phyloP scores from a whole-genome alignment of 192 early-diverging fungal species.

The Globomyces pollinis-pini region DNA sequence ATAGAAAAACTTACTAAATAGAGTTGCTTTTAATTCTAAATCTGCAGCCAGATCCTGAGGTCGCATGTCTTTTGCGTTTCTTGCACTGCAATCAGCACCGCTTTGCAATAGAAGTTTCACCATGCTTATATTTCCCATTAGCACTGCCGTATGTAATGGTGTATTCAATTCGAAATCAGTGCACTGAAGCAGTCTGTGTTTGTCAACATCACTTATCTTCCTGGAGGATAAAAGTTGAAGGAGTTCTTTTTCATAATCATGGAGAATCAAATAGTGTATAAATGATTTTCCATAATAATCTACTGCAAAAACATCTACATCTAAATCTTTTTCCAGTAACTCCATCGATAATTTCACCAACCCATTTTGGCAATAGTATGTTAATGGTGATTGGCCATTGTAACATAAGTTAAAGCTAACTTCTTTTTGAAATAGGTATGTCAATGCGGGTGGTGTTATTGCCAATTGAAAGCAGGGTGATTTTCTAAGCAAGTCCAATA shows the following conservation, averaged over 20 bases:
- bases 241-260: background rate
- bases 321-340: background rate
- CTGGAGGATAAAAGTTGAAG: background rate
- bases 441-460: background rate
- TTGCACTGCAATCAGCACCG: constrained; percentile 7
- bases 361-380: constrained; percentile 1
- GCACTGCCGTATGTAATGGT: constrained; percentile 22
- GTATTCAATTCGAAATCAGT: constrained; percentile 13
- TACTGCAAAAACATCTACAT: background rate
- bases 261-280: background rate
- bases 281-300: constrained; percentile 1
- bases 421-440: background rate
- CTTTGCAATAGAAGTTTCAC: constrained; percentile 16
- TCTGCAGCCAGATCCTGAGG: constrained; percentile 20
- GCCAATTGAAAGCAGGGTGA: background rate
- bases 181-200: constrained; percentile 1
- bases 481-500: background rate
- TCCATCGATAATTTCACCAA: background rate
- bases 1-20: too few species aligned
- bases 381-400: background rate
- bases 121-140: constrained; percentile 12
- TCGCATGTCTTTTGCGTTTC: constrained; percentile 9
- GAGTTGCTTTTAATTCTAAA: background rate
- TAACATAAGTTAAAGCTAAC: background rate
- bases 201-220: background rate